Evolutionary conservation across 108 stramenopile genomes (phyloP).

Genomic region (Phaeodactylum tricornutum): DNA sequence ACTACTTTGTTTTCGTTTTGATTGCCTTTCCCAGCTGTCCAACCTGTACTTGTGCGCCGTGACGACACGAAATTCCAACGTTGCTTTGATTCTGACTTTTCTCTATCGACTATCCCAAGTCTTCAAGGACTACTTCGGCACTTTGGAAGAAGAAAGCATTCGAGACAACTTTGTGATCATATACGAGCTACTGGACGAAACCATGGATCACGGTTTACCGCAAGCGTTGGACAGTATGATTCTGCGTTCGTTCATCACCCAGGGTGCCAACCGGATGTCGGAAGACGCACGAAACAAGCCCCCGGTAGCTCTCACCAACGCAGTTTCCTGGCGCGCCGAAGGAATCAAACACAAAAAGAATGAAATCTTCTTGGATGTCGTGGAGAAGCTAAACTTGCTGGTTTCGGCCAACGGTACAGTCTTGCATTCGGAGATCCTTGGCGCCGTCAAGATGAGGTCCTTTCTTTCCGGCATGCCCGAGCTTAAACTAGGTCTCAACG

Average conservation of each 20-base stretch:
- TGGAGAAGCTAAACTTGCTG: constrained; percentile 97
- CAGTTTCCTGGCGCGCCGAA: constrained; percentile 96
- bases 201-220: constrained; percentile 98
- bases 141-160: constrained; percentile 96
- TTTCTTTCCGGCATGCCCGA: constrained; percentile 98
- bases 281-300: constrained; percentile 74
- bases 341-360: constrained; percentile 99
- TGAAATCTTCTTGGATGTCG: constrained; percentile 98
- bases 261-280: constrained; percentile 89
- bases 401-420: constrained; percentile 98
- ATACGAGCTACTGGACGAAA: constrained; percentile 98
- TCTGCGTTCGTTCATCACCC: constrained; percentile 89
- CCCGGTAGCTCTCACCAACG: constrained; percentile 95
- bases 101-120: constrained; percentile 84
- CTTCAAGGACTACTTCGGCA: constrained; percentile 98
- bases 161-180: constrained; percentile 99
- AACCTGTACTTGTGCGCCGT: constrained; percentile 96
- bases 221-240: constrained; percentile 86
- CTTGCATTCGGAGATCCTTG: constrained; percentile 82
- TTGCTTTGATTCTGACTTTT: constrained; percentile 86
- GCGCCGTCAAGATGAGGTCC: constrained; percentile 91
- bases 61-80: constrained; percentile 94
- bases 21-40: constrained; percentile 75
- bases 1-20: no score
- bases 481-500: constrained; percentile 96